These are phyloP conservation scores for Spiraea crenata DNA, from an alignment of 331 rosid genomes.

Conservation along the genomic window DNA sequence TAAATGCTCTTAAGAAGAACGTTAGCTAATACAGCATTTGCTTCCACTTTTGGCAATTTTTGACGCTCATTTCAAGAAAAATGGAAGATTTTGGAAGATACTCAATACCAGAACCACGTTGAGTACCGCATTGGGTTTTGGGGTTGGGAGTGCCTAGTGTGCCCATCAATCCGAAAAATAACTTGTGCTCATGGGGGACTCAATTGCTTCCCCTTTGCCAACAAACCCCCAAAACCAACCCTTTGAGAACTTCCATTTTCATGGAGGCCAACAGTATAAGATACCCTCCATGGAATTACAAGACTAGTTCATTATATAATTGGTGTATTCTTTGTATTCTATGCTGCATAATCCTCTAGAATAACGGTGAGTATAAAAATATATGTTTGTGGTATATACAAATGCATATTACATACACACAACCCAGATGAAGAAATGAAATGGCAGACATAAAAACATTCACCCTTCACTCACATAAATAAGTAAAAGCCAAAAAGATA, in stretches of 20 bases:
- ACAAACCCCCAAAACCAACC: conserved; percentile 9
- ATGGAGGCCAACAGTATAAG: conserved; percentile 19
- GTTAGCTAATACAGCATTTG: neutral
- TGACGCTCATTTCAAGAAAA: conserved; percentile 42
- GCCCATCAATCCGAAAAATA: conserved; percentile 15
- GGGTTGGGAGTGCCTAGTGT: neutral
- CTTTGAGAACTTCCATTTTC: conserved; percentile 18
- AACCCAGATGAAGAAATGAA: conserved; percentile 59
- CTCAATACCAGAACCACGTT: neutral
- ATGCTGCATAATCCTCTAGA: conserved; percentile 8
- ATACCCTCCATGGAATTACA: conserved; percentile 19
- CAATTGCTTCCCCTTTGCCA: neutral
- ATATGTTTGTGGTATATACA: conserved; percentile 30
- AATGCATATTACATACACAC: conserved; percentile 35
- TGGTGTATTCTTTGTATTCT: conserved; percentile 5
- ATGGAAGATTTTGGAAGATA: conserved; percentile 6
- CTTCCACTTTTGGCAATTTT: conserved; percentile 23
- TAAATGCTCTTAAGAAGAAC: too few relatives aligned
- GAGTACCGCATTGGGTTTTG: neutral
- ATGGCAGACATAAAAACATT: conserved; percentile 22
- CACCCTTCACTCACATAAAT: conserved; percentile 14
- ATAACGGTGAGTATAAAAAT: neutral
- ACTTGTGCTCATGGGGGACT: too few relatives aligned
- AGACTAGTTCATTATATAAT: conserved; percentile 23
- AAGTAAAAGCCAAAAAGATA: conserved; percentile 19